Percentiles rank a stretch among this genome's conserved stretches.
Conservation (phyloP, 345 rosid species). For the Stellera chamaejasme region DNA sequence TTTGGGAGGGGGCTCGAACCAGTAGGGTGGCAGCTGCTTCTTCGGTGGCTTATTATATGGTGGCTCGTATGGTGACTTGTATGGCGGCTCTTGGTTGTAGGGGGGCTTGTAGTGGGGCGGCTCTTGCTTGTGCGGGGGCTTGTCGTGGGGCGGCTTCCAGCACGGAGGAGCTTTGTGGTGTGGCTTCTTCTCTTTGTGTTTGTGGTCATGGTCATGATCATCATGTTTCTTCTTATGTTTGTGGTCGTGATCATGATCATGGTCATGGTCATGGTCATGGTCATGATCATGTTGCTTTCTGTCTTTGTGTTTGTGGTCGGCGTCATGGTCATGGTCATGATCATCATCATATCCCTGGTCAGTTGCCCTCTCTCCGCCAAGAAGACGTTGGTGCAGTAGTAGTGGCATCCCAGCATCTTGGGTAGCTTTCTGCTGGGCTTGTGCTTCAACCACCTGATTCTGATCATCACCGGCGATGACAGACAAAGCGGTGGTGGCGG, state of each 20-base stretch:
- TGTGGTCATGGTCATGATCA: neutral
- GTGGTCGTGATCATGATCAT: no score
- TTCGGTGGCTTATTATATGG: neutral
- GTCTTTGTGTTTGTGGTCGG: no score
- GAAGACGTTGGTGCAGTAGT: neutral
- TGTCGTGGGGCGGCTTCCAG: neutral
- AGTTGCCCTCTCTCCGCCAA: no score
- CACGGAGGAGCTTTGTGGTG: neutral
- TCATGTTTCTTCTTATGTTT: neutral
- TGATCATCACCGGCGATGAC: no score
- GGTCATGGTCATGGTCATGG: no score
- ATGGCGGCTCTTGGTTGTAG: constrained; percentile 2
- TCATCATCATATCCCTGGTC: neutral
- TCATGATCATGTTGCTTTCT: no score
- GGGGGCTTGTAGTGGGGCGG: constrained; percentile 9
- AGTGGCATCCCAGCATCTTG: neutral
- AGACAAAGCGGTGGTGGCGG: neutral
- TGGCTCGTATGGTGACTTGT: constrained; percentile 5
- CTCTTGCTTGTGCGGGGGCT: constrained; percentile 5
- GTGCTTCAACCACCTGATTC: no score
- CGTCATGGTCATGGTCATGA: no score
- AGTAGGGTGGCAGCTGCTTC: neutral
- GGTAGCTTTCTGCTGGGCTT: neutral
- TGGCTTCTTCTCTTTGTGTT: neutral
- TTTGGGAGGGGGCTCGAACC: neutral